Evolutionary conservation across 768 basidiomycete species (phyloP), one percentile per base, ranked within the genome.

Genomic region (Amanita exitialis): DNA sequence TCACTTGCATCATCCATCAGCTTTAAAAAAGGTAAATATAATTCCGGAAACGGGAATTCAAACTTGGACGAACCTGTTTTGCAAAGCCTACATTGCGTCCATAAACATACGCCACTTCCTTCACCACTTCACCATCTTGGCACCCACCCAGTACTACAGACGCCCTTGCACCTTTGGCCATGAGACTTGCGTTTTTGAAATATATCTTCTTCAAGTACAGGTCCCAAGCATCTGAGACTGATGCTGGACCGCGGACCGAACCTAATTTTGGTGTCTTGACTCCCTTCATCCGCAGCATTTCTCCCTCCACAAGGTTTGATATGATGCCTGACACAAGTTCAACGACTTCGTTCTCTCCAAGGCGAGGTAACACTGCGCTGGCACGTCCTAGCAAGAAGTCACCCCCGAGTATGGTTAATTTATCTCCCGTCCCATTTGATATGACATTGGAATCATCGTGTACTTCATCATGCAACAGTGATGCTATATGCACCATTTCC

Each of bases 401-500:
- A 6, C 96, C 96, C 0, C 86, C 93, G 13, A 99, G 82, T 58
- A 99, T 83, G 32, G 91, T 78, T 3, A 97, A 76, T 64, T 99
- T 99, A 75, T 94, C 96, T 9, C 88, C 91, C 61, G 92, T 91
- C 1, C 69, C 69, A 8, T 44, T 44, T 13, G 79, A 78, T 18
- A 83, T 75, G 3, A 72, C 70, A 10, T 78, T 76, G 1, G 86
- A 79, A 54, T 68, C 66, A 70, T 90, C 86, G 53, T 86, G 78
- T 47, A 98, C 91, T 59, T 87, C 86, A 72, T 98, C 90, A 64
- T 98, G 95, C 15, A 99, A 72, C 8, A 92, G 75, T 3, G 88
- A 93, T 21, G 96, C 94, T 54, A 97, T 86, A 63, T 98, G 92
- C 44, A 99, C 89, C 92, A 98, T 96, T 65, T 99, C 96, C 47